Conservation (phyloP, 345 rosid species). For the Gossypium bickii region DNA sequence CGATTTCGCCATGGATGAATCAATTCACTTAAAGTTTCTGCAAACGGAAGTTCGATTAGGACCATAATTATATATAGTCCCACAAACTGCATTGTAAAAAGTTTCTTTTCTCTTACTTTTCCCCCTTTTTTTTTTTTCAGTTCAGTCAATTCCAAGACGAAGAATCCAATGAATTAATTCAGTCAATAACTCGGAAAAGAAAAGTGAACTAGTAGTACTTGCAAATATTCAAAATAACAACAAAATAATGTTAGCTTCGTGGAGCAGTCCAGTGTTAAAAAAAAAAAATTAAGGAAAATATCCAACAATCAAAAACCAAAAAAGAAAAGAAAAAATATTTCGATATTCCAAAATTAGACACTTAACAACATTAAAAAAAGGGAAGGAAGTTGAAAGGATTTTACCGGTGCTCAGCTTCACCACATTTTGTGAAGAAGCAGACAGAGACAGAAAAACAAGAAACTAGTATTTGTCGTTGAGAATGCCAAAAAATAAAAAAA, state of each 20-base stretch:
- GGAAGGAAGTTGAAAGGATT: not conserved
- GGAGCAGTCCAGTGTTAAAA: not conserved
- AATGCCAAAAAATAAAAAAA: not conserved
- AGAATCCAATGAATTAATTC: not conserved
- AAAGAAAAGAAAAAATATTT: too few relatives aligned
- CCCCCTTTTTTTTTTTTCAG: not conserved
- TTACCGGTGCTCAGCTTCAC: conserved; percentile 12
- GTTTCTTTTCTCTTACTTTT: not conserved
- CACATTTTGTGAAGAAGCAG: conserved; percentile 19
- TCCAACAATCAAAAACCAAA: not conserved
- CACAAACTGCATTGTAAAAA: not conserved
- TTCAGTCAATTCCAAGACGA: not conserved
- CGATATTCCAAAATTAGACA: conserved; percentile 9
- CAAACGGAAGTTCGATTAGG: not conserved
- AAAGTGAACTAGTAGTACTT: not conserved
- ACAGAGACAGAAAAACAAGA: not conserved
- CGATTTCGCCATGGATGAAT: conserved; percentile 54
- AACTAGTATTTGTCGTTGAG: not conserved
- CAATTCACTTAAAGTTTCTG: conserved; percentile 21
- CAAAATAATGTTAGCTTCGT: not conserved
- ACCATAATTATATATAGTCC: not conserved
- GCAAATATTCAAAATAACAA: not conserved
- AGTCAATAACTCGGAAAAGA: not conserved
- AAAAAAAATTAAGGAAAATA: not conserved
- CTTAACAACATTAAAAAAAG: not conserved